Evolutionary conservation across 2,329 filamentous ascomycete genomes (phyloP), one percentile per base, ranked within the genome.

Genomic region (Xylaria sp.): DNA sequence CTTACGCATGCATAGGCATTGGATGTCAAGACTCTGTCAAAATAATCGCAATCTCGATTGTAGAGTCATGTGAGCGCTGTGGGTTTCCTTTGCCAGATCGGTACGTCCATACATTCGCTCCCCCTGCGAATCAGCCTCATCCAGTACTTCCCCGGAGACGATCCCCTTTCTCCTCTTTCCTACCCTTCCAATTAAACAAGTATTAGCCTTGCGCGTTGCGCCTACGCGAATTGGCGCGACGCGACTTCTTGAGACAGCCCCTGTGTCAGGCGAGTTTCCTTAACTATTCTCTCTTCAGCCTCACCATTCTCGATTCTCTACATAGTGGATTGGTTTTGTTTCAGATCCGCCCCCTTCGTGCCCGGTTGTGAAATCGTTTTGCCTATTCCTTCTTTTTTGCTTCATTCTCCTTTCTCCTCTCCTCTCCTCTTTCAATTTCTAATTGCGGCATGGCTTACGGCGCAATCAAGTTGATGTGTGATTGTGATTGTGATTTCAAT

Each of bases 261-360:
- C 73, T 76, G 75, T 76, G 67, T 76, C 74, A 75, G 72, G 70
- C 68, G 70, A 67, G 74, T 67, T 65, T 65, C 51, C 65, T 53
- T 12, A 4, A 34, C n/a, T 66, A 47, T 47, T 48, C n/a, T 59
- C 39, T 53, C 42, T 57, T 75, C 73, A 75, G 73, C 74, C 74
- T 76, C 69, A 72, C 63, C 67, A 60, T 53, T 47, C 48, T 67
- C 24, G 2, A 60, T 53, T 47, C 57, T 62, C 45, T 55, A 39
- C 51, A 19, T 54, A 63, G 70, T 68, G 42, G 42, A 45, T 64
- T 72, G 68, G 72, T 50, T 68, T 75, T 47, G 56, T 70, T 70
- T 61, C 59, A 59, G 36, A 55, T 64, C 45, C n/a, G 11, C 39
- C 27, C 27, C 27, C 64, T 59, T 61, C 30, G 12, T 54, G n/a